Percentiles rank a stretch among this genome's conserved stretches.
Conservation (phyloP, 257 asterid genomes). For the Lantana camara region DNA sequence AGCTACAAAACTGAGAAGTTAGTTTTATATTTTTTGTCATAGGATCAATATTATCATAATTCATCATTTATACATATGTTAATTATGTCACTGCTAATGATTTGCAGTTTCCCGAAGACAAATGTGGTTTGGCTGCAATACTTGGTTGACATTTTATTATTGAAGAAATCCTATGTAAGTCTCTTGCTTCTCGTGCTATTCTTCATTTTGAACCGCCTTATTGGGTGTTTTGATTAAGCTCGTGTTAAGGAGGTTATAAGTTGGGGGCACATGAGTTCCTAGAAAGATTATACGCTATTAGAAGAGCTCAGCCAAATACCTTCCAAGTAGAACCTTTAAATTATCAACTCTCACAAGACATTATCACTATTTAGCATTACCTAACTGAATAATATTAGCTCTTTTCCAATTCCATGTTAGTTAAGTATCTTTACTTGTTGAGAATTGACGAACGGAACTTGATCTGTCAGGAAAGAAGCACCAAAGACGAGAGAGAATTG, state of each 20-base stretch:
- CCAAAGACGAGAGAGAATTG: constrained; percentile 68
- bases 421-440: too few relatives aligned
- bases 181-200: constrained; percentile 9
- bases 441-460: too few relatives aligned
- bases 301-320: too few relatives aligned
- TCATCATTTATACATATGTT: constrained; percentile 1
- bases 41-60: background rate
- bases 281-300: too few relatives aligned
- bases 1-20: background rate
- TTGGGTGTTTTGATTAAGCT: background rate
- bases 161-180: constrained; percentile 88
- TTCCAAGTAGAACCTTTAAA: too few relatives aligned
- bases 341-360: background rate
- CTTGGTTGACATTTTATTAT: constrained; percentile 75
- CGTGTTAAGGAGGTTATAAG: too few relatives aligned
- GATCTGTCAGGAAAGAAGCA: constrained; percentile 60
- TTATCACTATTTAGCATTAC: background rate
- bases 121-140: constrained; percentile 91
- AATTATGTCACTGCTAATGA: constrained; percentile 18
- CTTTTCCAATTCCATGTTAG: too few relatives aligned
- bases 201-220: constrained; percentile 7
- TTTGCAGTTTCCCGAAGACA: constrained; percentile 87
- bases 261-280: too few relatives aligned
- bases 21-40: background rate
- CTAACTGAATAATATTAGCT: too few relatives aligned